phyloP scores from a whole-genome alignment of 108 stramenopile genomes.

The Conticribra guillardii region DNA sequence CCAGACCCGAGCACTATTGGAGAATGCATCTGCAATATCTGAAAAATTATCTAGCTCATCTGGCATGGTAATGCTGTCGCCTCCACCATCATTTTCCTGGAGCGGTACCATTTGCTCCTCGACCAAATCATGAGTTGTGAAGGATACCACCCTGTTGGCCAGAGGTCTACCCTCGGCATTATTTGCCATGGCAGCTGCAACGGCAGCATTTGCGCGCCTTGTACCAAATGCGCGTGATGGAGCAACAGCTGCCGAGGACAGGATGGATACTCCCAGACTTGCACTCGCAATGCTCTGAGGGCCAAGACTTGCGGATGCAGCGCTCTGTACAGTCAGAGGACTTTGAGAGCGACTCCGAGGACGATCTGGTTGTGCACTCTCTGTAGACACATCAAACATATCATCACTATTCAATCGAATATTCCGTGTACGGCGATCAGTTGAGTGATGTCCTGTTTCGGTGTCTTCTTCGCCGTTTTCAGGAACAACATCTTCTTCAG shows the following conservation, averaged over 20 bases:
- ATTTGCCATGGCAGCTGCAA: conserved; percentile 29
- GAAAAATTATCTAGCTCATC: conserved; percentile 57
- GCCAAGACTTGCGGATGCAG: conserved; percentile 37
- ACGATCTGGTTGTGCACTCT: conserved; percentile 19
- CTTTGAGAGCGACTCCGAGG: conserved; percentile 44
- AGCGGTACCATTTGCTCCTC: conserved; percentile 18
- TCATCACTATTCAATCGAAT: conserved; percentile 31
- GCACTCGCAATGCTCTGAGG: conserved; percentile 53
- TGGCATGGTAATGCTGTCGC: conserved; percentile 56
- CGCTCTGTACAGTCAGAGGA: conserved; percentile 55
- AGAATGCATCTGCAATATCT: conserved; percentile 57
- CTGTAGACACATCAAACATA: conserved; percentile 13
- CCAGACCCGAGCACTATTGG: conserved; percentile 47
- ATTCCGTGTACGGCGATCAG: not conserved
- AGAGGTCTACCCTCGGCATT: conserved; percentile 38
- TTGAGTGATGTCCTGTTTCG: not conserved
- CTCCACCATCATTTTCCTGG: conserved; percentile 45
- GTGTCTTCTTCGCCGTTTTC: conserved; percentile 27
- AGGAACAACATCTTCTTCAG: conserved; percentile 36
- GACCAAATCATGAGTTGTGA: conserved; percentile 43
- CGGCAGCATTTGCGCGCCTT: conserved; percentile 43
- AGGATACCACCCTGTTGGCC: conserved; percentile 52
- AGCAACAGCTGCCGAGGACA: conserved; percentile 52
- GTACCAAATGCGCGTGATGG: conserved; percentile 42
- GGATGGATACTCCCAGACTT: conserved; percentile 40